Evolutionary conservation across 345 rosid genomes (phyloP).

Genomic region (Eucalyptus erythrocorys): DNA sequence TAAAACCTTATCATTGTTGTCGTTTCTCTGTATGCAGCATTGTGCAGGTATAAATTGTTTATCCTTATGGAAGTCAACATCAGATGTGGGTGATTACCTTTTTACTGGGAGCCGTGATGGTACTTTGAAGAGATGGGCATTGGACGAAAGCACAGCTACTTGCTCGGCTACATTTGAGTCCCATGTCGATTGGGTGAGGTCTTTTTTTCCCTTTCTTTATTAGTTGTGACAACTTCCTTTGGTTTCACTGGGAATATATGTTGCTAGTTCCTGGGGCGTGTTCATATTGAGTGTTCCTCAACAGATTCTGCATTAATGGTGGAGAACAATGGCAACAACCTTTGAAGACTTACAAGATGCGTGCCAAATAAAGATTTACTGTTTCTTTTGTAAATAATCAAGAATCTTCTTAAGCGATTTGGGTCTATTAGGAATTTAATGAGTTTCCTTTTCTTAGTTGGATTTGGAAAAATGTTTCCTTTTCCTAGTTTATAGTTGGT

Average conservation of each 20-base stretch:
- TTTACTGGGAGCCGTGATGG: slow-evolving; percentile 99
- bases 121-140: slow-evolving; percentile 86
- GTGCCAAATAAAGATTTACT: not conserved
- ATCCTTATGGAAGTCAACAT: slow-evolving; percentile 49
- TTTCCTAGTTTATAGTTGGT: not conserved
- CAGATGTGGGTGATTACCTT: slow-evolving; percentile 45
- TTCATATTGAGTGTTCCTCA: not conserved
- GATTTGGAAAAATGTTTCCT: not conserved
- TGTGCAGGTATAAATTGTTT: slow-evolving; percentile 94
- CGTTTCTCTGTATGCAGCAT: slow-evolving; percentile 51
- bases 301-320: not conserved
- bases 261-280: not conserved
- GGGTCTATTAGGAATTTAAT: not conserved
- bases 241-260: not conserved
- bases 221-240: not conserved
- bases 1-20: not conserved
- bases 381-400: not conserved
- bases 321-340: not conserved
- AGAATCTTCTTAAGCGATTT: not conserved
- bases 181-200: slow-evolving; percentile 94
- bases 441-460: not conserved
- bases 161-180: slow-evolving; percentile 98
- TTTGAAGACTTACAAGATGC: not conserved
- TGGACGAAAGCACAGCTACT: slow-evolving; percentile 53
- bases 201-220: not conserved